Evolutionary conservation across 2,329 filamentous ascomycete genomes (phyloP).

Genomic region (Phialocephala sp.): DNA sequence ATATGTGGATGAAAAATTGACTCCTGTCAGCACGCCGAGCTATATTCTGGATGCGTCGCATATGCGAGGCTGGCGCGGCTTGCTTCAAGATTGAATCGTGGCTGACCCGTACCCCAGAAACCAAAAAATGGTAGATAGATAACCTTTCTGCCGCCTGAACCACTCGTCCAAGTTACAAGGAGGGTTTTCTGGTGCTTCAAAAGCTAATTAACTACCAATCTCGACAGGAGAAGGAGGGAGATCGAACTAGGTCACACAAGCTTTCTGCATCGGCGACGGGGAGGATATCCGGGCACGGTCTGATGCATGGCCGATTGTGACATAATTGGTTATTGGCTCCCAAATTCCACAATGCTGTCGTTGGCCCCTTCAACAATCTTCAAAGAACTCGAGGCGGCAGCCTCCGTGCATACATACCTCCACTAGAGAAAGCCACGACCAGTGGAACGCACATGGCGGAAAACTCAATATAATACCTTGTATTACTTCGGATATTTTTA

Average conservation of each 20-base stretch:
- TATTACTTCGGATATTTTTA: constrained; percentile 1
- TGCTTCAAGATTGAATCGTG: constrained; percentile 1
- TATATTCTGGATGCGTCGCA: background rate
- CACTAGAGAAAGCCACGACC: background rate
- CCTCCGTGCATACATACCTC: background rate
- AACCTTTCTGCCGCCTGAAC: background rate
- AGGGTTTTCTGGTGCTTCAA: background rate
- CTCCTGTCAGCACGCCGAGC: background rate
- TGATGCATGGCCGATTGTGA: background rate
- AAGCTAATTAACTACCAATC: background rate
- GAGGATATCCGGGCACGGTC: background rate
- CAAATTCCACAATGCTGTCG: background rate
- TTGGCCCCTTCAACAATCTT: background rate
- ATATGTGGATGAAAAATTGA: background rate
- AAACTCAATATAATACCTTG: background rate
- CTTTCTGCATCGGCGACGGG: background rate
- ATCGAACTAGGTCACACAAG: background rate
- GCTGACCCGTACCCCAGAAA: background rate
- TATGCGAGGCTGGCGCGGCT: background rate
- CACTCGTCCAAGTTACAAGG: background rate
- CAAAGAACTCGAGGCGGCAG: background rate
- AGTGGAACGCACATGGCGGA: background rate
- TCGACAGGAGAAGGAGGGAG: background rate
- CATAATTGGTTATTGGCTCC: constrained; percentile 2
- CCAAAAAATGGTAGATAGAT: background rate